phyloP scores from a whole-genome alignment of 108 stramenopile species.

The Stephanodiscus triporus region DNA sequence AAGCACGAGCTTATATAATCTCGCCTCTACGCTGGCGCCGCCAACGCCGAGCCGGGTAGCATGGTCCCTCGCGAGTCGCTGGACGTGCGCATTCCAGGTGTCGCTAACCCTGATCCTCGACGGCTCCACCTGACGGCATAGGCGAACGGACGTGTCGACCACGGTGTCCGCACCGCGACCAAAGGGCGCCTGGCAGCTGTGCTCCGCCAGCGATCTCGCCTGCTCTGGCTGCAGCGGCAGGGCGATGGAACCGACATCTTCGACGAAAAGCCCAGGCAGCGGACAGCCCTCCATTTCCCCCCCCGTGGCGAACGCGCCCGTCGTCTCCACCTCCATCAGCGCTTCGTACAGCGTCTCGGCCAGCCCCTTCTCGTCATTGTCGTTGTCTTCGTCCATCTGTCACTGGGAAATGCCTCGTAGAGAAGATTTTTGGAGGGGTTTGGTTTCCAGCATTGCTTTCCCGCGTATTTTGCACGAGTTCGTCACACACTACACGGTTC shows the following conservation, averaged over 20 bases:
- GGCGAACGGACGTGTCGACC: slow-evolving; percentile 32
- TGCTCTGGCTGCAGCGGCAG: slow-evolving; percentile 21
- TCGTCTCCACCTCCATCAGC: not conserved
- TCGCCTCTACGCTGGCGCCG: slow-evolving; percentile 30
- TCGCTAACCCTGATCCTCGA: slow-evolving; percentile 11
- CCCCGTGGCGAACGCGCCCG: slow-evolving; percentile 12
- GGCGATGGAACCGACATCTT: slow-evolving; percentile 31
- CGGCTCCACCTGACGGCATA: slow-evolving; percentile 38
- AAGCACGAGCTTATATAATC: slow-evolving; percentile 47
- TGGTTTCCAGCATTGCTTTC: no score
- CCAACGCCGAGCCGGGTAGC: not conserved
- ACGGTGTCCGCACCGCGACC: slow-evolving; percentile 34
- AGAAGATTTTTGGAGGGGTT: no score
- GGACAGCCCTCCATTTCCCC: slow-evolving; percentile 8
- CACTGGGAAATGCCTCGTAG: no score
- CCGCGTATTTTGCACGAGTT: no score
- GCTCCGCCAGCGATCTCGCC: slow-evolving; percentile 19
- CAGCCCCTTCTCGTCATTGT: no score
- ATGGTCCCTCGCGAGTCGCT: slow-evolving; percentile 21
- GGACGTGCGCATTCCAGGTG: slow-evolving; percentile 6
- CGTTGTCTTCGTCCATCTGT: no score
- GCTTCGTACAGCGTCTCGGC: slow-evolving; percentile 3
- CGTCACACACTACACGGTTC: no score
- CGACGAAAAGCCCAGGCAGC: slow-evolving; percentile 38
- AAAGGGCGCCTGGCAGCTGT: slow-evolving; percentile 42